Percentiles rank a stretch among this genome's conserved stretches.
Evolutionary conservation across 75 land plant genomes (phyloP).

Genomic region (Isoetes taiwanensis): DNA sequence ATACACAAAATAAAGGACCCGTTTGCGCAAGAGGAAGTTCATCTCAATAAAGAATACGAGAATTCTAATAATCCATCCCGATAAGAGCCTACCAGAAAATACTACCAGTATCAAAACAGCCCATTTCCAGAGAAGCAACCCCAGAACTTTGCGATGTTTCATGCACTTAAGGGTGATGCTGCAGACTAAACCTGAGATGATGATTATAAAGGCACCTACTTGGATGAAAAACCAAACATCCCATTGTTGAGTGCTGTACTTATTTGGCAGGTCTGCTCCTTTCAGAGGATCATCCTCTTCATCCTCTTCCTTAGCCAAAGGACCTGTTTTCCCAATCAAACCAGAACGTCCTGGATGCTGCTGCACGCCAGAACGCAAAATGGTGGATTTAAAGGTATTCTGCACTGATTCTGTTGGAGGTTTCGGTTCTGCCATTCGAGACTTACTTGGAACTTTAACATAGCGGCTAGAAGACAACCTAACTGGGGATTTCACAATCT

Average conservation of each 20-base stretch:
- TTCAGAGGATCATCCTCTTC: constrained; percentile 76
- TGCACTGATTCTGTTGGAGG: too few species aligned
- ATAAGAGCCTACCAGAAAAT: constrained; percentile 66
- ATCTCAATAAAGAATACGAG: constrained; percentile 57
- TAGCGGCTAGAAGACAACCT: too few species aligned
- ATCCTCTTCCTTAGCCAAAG: constrained; percentile 40
- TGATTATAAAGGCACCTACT: constrained; percentile 42
- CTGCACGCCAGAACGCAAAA: neutral
- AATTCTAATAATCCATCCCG: constrained; percentile 66
- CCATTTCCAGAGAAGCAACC: constrained; percentile 72
- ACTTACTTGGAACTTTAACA: too few species aligned
- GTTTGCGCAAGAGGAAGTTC: constrained; percentile 57
- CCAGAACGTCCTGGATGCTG: neutral
- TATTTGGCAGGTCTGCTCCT: constrained; percentile 53
- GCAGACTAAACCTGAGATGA: constrained; percentile 38
- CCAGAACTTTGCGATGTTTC: constrained; percentile 26
- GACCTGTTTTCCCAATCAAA: neutral
- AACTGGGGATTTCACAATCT: too few species aligned
- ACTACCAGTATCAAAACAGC: constrained; percentile 46
- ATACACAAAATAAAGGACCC: constrained; percentile 83
- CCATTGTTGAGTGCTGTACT: constrained; percentile 18
- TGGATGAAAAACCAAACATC: constrained; percentile 24
- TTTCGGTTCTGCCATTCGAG: too few species aligned
- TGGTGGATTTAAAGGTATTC: too few species aligned
- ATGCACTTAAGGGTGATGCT: constrained; percentile 18